Evolutionary conservation across 495 filamentous ascomycete genomes (phyloP).

Genomic region (Hyaloscypha finlandica): DNA sequence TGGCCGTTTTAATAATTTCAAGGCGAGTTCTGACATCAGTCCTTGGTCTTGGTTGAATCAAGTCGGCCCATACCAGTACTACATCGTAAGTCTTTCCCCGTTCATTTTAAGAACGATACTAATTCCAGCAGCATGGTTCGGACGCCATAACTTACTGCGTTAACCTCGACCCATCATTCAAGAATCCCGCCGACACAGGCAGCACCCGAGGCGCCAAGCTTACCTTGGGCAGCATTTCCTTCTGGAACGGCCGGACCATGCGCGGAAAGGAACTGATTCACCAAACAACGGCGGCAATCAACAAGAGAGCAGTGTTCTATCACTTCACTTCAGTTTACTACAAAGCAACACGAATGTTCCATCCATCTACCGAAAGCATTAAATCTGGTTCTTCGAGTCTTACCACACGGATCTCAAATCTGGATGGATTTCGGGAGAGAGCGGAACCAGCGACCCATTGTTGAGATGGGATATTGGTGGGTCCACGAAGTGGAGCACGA

Average conservation of each 20-base stretch:
- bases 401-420: slow-evolving; percentile 79
- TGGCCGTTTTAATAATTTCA: slow-evolving; percentile 61
- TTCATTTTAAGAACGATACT: slow-evolving; percentile 46
- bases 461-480: slow-evolving; percentile 54
- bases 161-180: slow-evolving; percentile 53
- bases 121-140: slow-evolving; percentile 44
- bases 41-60: slow-evolving; percentile 67
- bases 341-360: slow-evolving; percentile 60
- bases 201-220: slow-evolving; percentile 68
- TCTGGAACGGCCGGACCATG: slow-evolving; percentile 64
- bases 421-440: slow-evolving; percentile 62
- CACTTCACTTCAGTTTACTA: slow-evolving; percentile 55
- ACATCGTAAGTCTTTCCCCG: slow-evolving; percentile 46
- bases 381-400: slow-evolving; percentile 75
- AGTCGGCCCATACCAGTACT: slow-evolving; percentile 71
- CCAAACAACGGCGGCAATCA: slow-evolving; percentile 64
- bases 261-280: slow-evolving; percentile 67
- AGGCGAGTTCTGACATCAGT: slow-evolving; percentile 49
- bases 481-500: slow-evolving; percentile 51
- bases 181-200: slow-evolving; percentile 66
- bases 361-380: slow-evolving; percentile 63
- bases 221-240: slow-evolving; percentile 65
- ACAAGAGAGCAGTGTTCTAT: slow-evolving; percentile 63
- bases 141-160: slow-evolving; percentile 52
- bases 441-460: slow-evolving; percentile 50